phyloP scores from a whole-genome alignment of 768 basidiomycete species.

The Dacryopinax primogenitus region DNA sequence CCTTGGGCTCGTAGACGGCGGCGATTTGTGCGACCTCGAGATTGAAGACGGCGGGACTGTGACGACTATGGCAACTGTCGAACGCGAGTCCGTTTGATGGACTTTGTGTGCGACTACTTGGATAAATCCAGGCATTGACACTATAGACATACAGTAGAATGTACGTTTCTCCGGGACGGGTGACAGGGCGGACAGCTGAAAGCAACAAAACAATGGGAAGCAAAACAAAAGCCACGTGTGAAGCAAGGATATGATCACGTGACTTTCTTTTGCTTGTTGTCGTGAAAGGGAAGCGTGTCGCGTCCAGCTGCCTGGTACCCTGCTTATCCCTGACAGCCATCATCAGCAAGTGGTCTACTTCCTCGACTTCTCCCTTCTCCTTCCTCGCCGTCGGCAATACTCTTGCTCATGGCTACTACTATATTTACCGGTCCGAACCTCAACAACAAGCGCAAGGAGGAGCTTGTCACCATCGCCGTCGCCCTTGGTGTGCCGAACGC shows the following conservation, averaged over 20 bases:
- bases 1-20: too few species aligned
- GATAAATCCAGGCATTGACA: too few species aligned
- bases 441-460: conserved; percentile 1
- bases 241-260: not conserved
- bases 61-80: too few species aligned
- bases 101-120: too few species aligned
- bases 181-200: not conserved
- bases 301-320: conserved; percentile 6
- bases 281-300: conserved; percentile 10
- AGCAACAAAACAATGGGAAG: not conserved
- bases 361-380: not conserved
- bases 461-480: conserved; percentile 2
- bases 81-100: too few species aligned
- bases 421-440: not conserved
- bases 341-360: not conserved
- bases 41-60: too few species aligned
- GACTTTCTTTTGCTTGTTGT: conserved; percentile 8
- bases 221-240: not conserved
- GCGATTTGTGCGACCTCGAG: too few species aligned
- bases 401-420: not conserved
- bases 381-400: not conserved
- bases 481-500: not conserved
- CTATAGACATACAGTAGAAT: too few species aligned
- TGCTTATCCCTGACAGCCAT: conserved; percentile 7
- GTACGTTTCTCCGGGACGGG: too few species aligned